These are phyloP conservation scores for Rhizoctonia solani DNA, from an alignment of 1,284 basidiomycete genomes.

Conservation along the genomic window DNA sequence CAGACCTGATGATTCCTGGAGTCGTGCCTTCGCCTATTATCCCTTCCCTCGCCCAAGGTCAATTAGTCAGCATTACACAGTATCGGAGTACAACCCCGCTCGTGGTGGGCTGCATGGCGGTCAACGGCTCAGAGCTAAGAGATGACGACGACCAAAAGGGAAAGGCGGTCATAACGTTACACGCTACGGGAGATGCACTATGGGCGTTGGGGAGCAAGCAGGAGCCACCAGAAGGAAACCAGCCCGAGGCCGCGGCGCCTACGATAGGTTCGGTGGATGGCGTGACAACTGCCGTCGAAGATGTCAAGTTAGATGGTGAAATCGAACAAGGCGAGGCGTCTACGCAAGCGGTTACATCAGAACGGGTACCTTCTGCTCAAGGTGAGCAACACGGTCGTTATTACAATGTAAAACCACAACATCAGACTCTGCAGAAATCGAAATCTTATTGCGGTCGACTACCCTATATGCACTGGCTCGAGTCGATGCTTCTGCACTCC, in stretches of 20 bases:
- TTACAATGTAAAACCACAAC: neutral
- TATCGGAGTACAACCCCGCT: constrained; percentile 57
- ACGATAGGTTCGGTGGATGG: constrained; percentile 33
- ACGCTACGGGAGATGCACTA: constrained; percentile 71
- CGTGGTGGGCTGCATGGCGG: constrained; percentile 70
- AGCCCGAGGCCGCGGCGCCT: constrained; percentile 38
- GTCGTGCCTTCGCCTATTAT: constrained; percentile 60
- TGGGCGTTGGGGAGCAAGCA: constrained; percentile 68
- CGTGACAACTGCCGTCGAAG: constrained; percentile 20
- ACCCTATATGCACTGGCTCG: constrained; percentile 67
- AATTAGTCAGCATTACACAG: constrained; percentile 63
- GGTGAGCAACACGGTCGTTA: constrained; percentile 36
- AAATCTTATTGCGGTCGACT: constrained; percentile 64
- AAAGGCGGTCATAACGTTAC: constrained; percentile 70
- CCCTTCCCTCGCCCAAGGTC: constrained; percentile 49
- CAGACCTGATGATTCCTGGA: constrained; percentile 80
- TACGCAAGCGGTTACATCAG: neutral
- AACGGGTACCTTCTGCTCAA: constrained; percentile 22
- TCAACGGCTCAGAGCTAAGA: constrained; percentile 54
- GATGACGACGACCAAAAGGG: constrained; percentile 58
- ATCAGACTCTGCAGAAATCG: constrained; percentile 55
- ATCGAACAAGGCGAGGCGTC: neutral
- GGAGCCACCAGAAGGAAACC: constrained; percentile 55
- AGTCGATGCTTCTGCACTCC: constrained; percentile 58
- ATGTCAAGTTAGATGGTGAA: constrained; percentile 38